A percentile compares a stretch with the other conserved stretches of the same genome.
phyloP scores from a whole-genome alignment of 1,139 yeast species.

The Yamadazyma atmosphaerica region DNA sequence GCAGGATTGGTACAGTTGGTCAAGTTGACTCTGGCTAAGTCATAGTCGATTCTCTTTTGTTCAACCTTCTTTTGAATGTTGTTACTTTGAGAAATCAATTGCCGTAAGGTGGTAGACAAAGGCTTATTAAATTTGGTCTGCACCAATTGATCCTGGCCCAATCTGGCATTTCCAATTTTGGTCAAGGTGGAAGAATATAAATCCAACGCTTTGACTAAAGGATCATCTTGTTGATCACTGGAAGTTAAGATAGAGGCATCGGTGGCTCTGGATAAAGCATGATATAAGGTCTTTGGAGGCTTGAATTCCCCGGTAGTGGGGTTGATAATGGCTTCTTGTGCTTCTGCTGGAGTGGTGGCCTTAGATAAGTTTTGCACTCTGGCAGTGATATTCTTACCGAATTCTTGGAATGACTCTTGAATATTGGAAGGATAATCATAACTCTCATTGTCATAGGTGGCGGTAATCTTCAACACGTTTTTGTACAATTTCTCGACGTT shows the following conservation, averaged over 20 bases:
- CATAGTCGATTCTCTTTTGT: conserved; percentile 76
- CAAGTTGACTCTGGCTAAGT: conserved; percentile 68
- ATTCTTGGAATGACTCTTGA: conserved; percentile 72
- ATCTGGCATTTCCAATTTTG: conserved; percentile 79
- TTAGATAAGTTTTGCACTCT: conserved; percentile 69
- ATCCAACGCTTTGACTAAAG: conserved; percentile 44
- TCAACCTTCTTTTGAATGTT: conserved; percentile 76
- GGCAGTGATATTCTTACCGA: conserved; percentile 65
- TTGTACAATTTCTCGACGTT: conserved; percentile 71
- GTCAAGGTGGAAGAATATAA: conserved; percentile 46
- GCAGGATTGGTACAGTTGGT: conserved; percentile 71
- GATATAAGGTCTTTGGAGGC: conserved; percentile 83
- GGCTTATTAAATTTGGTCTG: conserved; percentile 69
- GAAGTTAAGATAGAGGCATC: conserved; percentile 52
- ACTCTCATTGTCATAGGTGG: conserved; percentile 70
- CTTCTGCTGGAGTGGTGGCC: conserved; percentile 81
- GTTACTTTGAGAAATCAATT: conserved; percentile 64
- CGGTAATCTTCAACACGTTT: conserved; percentile 70
- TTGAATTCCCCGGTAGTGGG: conserved; percentile 53
- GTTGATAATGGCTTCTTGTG: conserved; percentile 68
- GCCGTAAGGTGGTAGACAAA: conserved; percentile 62
- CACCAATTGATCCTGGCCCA: conserved; percentile 80
- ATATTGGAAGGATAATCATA: conserved; percentile 85
- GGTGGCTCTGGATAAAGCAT: conserved; percentile 80
- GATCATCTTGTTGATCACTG: conserved; percentile 43